Base-by-base conservation (phyloP, 1,284 basidiomycete genomes). In the Fistulina hepatica region DNA sequence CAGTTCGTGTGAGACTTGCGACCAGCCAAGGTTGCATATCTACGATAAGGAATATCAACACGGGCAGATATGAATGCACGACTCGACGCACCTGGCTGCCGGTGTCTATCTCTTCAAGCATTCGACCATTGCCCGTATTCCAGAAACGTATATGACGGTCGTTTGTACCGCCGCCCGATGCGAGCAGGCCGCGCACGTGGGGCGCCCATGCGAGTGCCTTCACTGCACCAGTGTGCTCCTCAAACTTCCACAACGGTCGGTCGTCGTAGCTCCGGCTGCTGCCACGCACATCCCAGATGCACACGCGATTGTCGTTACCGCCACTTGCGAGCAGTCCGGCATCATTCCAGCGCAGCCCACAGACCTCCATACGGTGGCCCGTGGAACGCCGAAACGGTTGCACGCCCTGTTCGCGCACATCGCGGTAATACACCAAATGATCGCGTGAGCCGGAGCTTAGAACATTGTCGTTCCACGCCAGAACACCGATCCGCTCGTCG, bases 141-240 rank as follows among this genome's bases (percentile, higher is more conserved):
- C 94, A 98, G 55, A 97, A 97, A 36, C 93, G 69, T 40, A 98
- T 94, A 55, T 92, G 93, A 64, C 94, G 97, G 56, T 91, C 90
- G 46, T 94, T 91, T 8, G 95, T 97, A 10, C 94, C 95, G 19
- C 95, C 94, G n/a, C 95, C 95, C 3, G 86, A 91, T 1, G 94
- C 95, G 17, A 98, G 63, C 2, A 97, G 71, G 2, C 92, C 92
- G 13, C 83, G 69, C 41, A 95, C 75, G 58, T 98, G 95, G 4
- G 94, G 94, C 54, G 89, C 92, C 94, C 95, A 98, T 2, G 92
- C 91, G 13, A 98, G 81, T 2, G 95, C 94, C 56, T 98, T 98
- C 44, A 98, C 92, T 1, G 94, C 94, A 1, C 94, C 94, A 3
- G 83, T 86, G 55, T 98, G 95, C 47, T 97, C 89, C 40, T 90